A percentile compares a stretch with the other conserved stretches of the same genome.
phyloP scores from a whole-genome alignment of 1,139 yeast species.

The Hyphopichia khmerensis region DNA sequence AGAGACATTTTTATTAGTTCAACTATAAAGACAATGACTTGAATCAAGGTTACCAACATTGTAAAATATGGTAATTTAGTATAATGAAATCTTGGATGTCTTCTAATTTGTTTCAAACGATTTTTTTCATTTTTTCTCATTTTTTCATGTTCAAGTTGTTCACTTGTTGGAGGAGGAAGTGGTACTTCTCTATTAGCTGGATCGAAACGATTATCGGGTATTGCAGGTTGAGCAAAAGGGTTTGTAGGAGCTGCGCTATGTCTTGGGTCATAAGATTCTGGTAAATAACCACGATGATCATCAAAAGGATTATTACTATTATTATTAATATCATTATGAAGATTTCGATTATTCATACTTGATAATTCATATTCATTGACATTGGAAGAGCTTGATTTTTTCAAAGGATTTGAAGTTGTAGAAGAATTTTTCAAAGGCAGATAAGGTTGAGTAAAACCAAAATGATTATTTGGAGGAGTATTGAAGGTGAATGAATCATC shows the following conservation, averaged over 20 bases:
- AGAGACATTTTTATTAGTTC: conserved; percentile 60
- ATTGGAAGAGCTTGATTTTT: conserved; percentile 14
- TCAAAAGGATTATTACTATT: conserved; percentile 13
- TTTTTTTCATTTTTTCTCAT: conserved; percentile 25
- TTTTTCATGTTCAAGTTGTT: conserved; percentile 14
- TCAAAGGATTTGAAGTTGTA: conserved; percentile 15
- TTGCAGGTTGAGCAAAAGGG: conserved; percentile 13
- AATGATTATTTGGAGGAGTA: not conserved
- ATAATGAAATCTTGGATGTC: conserved; percentile 42
- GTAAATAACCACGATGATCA: conserved; percentile 3
- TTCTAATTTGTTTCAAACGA: conserved; percentile 23
- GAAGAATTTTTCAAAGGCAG: conserved; percentile 2
- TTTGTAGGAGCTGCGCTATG: conserved; percentile 2
- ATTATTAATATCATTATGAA: too few species aligned
- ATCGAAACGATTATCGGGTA: conserved; percentile 4
- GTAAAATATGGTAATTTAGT: conserved; percentile 50
- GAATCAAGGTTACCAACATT: conserved; percentile 47
- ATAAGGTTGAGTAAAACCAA: not conserved
- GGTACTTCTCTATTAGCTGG: conserved; percentile 9
- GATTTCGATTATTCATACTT: conserved; percentile 6
- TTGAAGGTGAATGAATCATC: conserved; percentile 12
- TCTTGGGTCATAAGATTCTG: not conserved
- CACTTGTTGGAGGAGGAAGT: conserved; percentile 15
- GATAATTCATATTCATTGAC: conserved; percentile 11
- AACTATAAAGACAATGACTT: conserved; percentile 63